A percentile compares a stretch with the other conserved stretches of the same genome.
phyloP scores from a whole-genome alignment of 2,329 filamentous ascomycete species.

The Fusarium ramigenum region DNA sequence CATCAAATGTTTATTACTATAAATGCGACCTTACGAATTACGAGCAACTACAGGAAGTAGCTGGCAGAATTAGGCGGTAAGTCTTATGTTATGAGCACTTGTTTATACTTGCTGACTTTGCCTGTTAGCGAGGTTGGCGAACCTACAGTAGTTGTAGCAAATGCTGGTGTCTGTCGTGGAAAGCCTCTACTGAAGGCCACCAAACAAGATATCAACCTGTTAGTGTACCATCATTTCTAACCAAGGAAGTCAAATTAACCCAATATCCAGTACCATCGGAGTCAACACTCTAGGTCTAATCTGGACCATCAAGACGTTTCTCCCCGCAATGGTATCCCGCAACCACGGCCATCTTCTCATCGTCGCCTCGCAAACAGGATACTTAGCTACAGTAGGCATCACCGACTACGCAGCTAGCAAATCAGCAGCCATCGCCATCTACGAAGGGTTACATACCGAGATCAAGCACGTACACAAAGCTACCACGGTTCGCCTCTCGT shows the following conservation, averaged over 20 bases:
- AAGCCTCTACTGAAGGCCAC: neutral
- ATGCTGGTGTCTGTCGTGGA: neutral
- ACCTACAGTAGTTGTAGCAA: neutral
- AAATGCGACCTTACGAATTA: neutral
- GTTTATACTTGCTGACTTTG: rapidly evolving
- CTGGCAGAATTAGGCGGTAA: neutral
- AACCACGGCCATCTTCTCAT: neutral
- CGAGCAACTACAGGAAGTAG: neutral
- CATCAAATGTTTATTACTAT: neutral
- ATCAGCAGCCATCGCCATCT: neutral
- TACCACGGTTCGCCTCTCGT: neutral
- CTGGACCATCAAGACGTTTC: neutral
- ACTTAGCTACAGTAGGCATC: neutral
- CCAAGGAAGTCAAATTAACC: rapidly evolving
- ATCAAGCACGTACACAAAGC: neutral
- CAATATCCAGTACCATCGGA: neutral
- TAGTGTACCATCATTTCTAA: rapidly evolving
- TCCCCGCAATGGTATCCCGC: neutral
- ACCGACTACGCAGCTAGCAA: neutral
- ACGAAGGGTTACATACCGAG: neutral
- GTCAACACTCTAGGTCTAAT: neutral
- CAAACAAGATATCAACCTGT: neutral
- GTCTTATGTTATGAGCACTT: rapidly evolving
- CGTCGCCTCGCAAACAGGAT: neutral
- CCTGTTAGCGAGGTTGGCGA: neutral